Evolutionary conservation across 192 early-diverging fungal genomes (phyloP).

Genomic region (Obelidium mucronatum): DNA sequence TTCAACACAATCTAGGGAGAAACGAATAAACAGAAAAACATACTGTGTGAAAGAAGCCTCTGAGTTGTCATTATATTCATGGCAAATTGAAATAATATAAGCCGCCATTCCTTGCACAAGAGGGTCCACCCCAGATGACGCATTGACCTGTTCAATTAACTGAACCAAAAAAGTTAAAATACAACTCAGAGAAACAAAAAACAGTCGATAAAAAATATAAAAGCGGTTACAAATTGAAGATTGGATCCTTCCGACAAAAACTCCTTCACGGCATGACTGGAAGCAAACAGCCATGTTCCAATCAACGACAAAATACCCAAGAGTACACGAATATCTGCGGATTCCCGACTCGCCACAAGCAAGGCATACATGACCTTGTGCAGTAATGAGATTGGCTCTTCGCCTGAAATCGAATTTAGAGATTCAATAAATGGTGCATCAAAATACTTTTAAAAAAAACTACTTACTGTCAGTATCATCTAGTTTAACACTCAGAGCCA

Average conservation of each 20-base stretch:
- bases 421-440: too few relatives aligned
- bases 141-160: slow-evolving; percentile 90
- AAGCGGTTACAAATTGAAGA: slow-evolving; percentile 80
- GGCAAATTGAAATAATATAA: slow-evolving; percentile 83
- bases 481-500: slow-evolving; percentile 76
- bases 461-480: slow-evolving; percentile 75
- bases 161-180: slow-evolving; percentile 43
- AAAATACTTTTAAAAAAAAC: too few relatives aligned
- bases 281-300: slow-evolving; percentile 85
- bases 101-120: slow-evolving; percentile 91
- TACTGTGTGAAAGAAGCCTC: slow-evolving; percentile 76
- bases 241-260: slow-evolving; percentile 90
- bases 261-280: slow-evolving; percentile 77
- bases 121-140: slow-evolving; percentile 84
- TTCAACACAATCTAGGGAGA: too few relatives aligned
- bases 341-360: slow-evolving; percentile 70
- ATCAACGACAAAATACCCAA: slow-evolving; percentile 83
- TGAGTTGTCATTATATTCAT: slow-evolving; percentile 88
- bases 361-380: slow-evolving; percentile 85
- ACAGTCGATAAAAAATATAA: background rate
- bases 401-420: slow-evolving; percentile 12
- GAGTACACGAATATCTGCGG: slow-evolving; percentile 71
- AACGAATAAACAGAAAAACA: slow-evolving; percentile 31
- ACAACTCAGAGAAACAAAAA: background rate
- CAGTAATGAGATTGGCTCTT: slow-evolving; percentile 83